Base-by-base conservation (phyloP, 148 eudicot genomes). In the Polygonum maritimum region DNA sequence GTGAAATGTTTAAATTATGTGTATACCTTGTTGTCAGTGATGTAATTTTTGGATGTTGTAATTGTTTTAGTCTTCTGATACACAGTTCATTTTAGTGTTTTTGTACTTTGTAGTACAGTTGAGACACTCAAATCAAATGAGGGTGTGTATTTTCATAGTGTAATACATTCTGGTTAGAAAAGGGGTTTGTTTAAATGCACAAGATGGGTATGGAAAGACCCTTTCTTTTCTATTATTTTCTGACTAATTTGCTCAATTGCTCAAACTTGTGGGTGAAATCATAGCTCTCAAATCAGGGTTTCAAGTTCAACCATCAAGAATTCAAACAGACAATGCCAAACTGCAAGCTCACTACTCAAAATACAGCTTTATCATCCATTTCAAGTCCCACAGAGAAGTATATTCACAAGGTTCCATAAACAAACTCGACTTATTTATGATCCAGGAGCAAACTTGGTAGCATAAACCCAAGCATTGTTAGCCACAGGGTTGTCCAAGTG, bases 401-500 rank as follows among this genome's bases (percentile, higher is more conserved):
- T 67, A 67, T 67, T 67, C 71, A 67, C 71, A 36, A 65, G 14
- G 16, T 38, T 31, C 41, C 69, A 62, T 13, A 14, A 65, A 67
- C 5, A 7, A 22, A 36, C 5, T 10, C 7, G 21, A 35, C 15
- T 36, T 16, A 2, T 38, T 44, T 72, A 72, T 48, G 75, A 72
- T 19, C 75, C 75, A 72, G 75, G 75, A 44, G 35, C 75, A 44
- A 72, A 72, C 54, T 72, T 72, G 38, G 75, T 72, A 45, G 75
- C 75, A 36, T 72, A 72, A 2, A 72, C 54, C 75, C 97, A 91
- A n/a, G 97, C 97, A 76, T 91, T 91, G 89, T 91, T 91, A 31
- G 93, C 97, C 75, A 89, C 97, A 35, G 97, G 93, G 86, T 86
- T 85, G 69, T 91, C 96, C 33, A 91, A 90, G 77, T 92, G 97